Evolutionary conservation across 495 filamentous ascomycete species (phyloP).

Genomic region (Penicillium egyptiacum): DNA sequence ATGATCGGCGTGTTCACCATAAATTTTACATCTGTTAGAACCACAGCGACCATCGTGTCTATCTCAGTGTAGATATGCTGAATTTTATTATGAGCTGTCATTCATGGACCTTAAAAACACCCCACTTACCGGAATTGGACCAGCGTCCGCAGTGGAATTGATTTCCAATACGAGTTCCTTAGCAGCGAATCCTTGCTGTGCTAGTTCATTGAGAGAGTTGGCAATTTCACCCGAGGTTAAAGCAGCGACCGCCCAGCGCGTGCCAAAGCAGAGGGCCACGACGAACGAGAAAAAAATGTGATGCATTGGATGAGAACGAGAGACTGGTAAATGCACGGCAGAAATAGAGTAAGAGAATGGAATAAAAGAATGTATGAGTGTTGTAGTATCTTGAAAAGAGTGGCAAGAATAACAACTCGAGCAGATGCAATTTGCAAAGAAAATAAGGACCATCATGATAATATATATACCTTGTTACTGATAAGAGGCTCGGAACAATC

Average conservation of each 20-base stretch:
- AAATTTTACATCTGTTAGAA: slow-evolving; percentile 12
- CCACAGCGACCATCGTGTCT: slow-evolving; percentile 15
- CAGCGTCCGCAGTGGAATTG: slow-evolving; percentile 14
- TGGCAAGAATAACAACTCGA: background rate
- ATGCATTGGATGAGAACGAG: slow-evolving; percentile 5
- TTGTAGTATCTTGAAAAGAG: slow-evolving; percentile 5
- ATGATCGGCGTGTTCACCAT: slow-evolving; percentile 15
- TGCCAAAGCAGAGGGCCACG: slow-evolving; percentile 12
- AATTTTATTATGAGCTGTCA: slow-evolving; percentile 9
- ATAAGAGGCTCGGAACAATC: background rate
- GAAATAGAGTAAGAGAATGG: background rate
- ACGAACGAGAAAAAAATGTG: background rate
- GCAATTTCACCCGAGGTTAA: slow-evolving; percentile 13
- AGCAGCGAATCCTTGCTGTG: slow-evolving; percentile 15
- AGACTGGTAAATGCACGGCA: background rate
- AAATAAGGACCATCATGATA: background rate
- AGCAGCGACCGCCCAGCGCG: slow-evolving; percentile 11
- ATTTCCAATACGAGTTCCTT: slow-evolving; percentile 13
- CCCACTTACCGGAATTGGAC: slow-evolving; percentile 17
- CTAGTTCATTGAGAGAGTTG: slow-evolving; percentile 20
- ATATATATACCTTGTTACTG: background rate
- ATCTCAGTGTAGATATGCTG: slow-evolving; percentile 15
- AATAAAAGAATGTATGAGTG: background rate
- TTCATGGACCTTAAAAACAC: background rate
- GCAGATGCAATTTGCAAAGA: background rate